A percentile compares a stretch with the other conserved stretches of the same genome.
phyloP scores from a whole-genome alignment of 495 filamentous ascomycete species.

The Penicillium diatomitis region DNA sequence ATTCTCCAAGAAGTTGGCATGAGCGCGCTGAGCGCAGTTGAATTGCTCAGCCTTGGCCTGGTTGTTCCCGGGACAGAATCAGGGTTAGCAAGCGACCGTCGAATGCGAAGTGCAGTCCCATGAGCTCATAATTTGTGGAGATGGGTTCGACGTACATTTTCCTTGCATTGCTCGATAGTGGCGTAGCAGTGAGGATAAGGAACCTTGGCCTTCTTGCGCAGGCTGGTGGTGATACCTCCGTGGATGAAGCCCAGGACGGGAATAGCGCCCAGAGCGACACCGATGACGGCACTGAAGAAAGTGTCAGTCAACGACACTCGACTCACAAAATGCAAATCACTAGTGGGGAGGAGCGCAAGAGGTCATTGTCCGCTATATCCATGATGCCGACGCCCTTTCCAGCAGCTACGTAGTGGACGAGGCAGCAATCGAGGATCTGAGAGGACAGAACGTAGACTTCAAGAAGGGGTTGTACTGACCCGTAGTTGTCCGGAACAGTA shows the following conservation, averaged over 20 bases:
- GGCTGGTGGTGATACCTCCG: constrained; percentile 25
- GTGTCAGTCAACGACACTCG: background rate
- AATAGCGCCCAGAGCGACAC: constrained; percentile 42
- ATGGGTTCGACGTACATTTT: constrained; percentile 38
- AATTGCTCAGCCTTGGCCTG: constrained; percentile 40
- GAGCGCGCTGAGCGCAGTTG: constrained; percentile 65
- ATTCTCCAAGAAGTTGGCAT: constrained; percentile 64
- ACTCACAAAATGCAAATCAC: too few species aligned
- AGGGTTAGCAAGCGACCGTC: background rate
- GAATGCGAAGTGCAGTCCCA: background rate
- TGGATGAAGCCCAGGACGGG: constrained; percentile 55
- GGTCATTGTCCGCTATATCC: too few species aligned
- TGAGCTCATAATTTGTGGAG: background rate
- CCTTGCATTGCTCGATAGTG: constrained; percentile 42
- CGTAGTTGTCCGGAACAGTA: constrained; percentile 40
- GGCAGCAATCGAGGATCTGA: background rate
- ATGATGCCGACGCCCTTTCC: too few species aligned
- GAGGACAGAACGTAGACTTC: background rate
- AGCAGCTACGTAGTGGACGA: too few species aligned
- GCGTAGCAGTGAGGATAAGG: constrained; percentile 59
- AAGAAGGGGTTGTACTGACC: constrained; percentile 23
- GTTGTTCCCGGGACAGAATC: background rate
- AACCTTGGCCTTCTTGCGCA: constrained; percentile 48
- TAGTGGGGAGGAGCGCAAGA: too few species aligned
- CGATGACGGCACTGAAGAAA: constrained; percentile 45